These are phyloP conservation scores for Aquilaria malaccensis DNA, from an alignment of 345 rosid species.

Conservation along the genomic window DNA sequence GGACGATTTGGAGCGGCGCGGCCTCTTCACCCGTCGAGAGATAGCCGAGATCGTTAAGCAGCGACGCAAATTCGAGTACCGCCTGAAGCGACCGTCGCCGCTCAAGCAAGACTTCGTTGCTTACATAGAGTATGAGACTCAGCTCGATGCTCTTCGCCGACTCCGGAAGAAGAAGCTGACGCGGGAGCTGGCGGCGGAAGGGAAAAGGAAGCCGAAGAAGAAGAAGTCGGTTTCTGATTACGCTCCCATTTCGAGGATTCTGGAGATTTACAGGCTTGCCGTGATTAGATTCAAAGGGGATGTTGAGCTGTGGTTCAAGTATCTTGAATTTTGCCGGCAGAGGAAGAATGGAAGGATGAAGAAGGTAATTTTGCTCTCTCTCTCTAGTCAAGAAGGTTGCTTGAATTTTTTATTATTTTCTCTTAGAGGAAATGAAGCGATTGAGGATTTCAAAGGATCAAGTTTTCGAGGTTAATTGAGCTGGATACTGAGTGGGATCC, in stretches of 20 bases:
- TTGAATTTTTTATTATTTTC: no score
- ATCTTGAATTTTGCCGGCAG: constrained; percentile 73
- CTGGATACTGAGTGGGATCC: no score
- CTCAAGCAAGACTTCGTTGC: constrained; percentile 76
- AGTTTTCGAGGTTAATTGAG: no score
- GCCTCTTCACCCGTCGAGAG: constrained; percentile 63
- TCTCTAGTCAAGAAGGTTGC: background rate
- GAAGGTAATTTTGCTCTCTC: constrained; percentile 39
- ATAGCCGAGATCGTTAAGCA: constrained; percentile 78
- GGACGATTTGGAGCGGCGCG: constrained; percentile 74
- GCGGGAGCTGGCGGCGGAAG: constrained; percentile 20
- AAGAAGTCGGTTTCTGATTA: constrained; percentile 61
- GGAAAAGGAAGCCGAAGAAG: constrained; percentile 28
- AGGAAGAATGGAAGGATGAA: constrained; percentile 80
- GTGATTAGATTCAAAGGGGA: constrained; percentile 81
- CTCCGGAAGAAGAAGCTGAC: constrained; percentile 54
- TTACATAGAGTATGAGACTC: constrained; percentile 74
- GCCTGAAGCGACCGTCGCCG: constrained; percentile 84
- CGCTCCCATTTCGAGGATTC: constrained; percentile 54
- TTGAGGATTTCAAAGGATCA: no score
- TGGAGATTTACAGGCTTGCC: constrained; percentile 65
- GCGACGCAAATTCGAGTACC: constrained; percentile 87
- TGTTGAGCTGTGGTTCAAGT: constrained; percentile 74
- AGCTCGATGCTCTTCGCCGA: constrained; percentile 65
- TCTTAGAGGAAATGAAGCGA: no score